phyloP scores from a whole-genome alignment of 805 yeast species.

The Lipomyces oligophaga region DNA sequence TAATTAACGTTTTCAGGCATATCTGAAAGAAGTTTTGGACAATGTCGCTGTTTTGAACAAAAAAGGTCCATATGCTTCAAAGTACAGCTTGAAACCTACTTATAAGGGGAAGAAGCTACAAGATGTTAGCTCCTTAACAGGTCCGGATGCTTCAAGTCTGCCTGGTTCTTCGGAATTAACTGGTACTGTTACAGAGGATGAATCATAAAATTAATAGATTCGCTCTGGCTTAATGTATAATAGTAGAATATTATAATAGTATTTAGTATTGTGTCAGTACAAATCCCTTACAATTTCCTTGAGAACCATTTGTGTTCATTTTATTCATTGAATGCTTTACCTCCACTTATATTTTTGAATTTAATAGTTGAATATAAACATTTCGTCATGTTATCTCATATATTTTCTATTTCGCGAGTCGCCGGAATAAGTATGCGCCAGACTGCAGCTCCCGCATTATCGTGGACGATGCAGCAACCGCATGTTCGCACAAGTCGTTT shows the following conservation, averaged over 20 bases:
- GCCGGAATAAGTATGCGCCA: slow-evolving; percentile 2
- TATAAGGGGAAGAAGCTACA: slow-evolving; percentile 53
- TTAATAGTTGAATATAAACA: background rate
- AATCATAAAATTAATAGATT: background rate
- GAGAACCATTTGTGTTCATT: no score
- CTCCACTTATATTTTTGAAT: background rate
- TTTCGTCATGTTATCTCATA: slow-evolving; percentile 13
- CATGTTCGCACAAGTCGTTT: slow-evolving; percentile 1
- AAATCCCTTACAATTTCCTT: no score
- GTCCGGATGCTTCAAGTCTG: no score
- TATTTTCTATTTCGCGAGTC: slow-evolving; percentile 10
- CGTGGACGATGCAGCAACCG: slow-evolving; percentile 19
- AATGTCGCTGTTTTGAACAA: slow-evolving; percentile 84
- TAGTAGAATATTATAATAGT: no score
- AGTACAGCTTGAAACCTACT: slow-evolving; percentile 85
- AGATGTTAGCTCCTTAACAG: no score
- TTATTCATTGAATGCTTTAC: no score
- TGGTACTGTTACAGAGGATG: no score
- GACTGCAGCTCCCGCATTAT: slow-evolving; percentile 8
- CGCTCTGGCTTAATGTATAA: background rate
- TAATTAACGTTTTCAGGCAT: slow-evolving; percentile 43
- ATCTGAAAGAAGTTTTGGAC: slow-evolving; percentile 84
- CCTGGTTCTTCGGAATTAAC: no score
- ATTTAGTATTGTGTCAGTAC: no score
- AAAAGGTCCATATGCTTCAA: slow-evolving; percentile 93